phyloP scores from a whole-genome alignment of 345 rosid genomes.

The Eucalyptus erythrocorys region DNA sequence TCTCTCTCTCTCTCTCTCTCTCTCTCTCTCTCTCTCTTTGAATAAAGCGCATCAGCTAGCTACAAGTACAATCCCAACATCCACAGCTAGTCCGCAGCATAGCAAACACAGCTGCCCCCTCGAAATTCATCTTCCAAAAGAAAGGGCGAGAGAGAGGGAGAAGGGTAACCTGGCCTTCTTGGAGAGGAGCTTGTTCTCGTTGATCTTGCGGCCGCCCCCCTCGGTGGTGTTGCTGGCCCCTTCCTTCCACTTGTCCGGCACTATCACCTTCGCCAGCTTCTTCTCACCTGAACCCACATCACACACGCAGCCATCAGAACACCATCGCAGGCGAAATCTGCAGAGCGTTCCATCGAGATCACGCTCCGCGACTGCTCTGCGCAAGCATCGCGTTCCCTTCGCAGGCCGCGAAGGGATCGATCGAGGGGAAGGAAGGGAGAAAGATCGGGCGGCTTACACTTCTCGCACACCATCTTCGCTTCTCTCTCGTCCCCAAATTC shows the following conservation, averaged over 20 bases:
- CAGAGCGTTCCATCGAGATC: not conserved
- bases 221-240: conserved; percentile 94
- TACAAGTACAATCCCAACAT: not conserved
- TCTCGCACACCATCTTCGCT: conserved; percentile 79
- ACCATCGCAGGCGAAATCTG: not conserved
- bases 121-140: not conserved
- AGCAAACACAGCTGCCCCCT: not conserved
- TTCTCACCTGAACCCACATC: conserved; percentile 52
- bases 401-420: not conserved
- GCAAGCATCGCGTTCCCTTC: not conserved
- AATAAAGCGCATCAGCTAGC: not conserved
- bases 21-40: not conserved
- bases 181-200: conserved; percentile 97
- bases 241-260: conserved; percentile 99
- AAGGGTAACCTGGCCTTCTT: conserved; percentile 51
- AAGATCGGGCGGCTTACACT: conserved; percentile 36
- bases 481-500: not conserved
- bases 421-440: not conserved
- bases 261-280: conserved; percentile 92
- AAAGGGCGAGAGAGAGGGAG: no score
- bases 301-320: not conserved
- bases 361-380: not conserved
- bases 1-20: not conserved
- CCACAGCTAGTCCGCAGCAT: not conserved
- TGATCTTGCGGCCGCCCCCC: conserved; percentile 92